Conservation (phyloP, 495 filamentous ascomycete species). For the Penicillium lagena region DNA sequence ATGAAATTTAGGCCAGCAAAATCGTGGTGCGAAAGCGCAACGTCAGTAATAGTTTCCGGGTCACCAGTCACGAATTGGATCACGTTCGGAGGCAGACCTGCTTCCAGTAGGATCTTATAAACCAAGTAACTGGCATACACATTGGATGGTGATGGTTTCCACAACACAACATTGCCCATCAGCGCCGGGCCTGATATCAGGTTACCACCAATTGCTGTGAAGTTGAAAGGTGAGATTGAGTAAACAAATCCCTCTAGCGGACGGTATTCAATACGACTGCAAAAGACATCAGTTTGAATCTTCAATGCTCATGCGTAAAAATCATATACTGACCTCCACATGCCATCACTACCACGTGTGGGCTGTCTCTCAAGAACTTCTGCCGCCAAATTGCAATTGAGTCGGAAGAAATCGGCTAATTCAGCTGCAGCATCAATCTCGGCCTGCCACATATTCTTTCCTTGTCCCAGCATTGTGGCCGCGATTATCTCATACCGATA, state of each 20-base stretch:
- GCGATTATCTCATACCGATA: conserved; percentile 94
- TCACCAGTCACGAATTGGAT: conserved; percentile 81
- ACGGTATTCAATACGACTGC: conserved; percentile 66
- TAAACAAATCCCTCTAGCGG: conserved; percentile 86
- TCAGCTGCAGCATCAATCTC: conserved; percentile 95
- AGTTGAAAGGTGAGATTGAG: conserved; percentile 82
- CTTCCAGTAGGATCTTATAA: conserved; percentile 82
- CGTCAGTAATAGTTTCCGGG: conserved; percentile 64
- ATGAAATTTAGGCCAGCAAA: conserved; percentile 78
- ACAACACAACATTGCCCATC: conserved; percentile 81
- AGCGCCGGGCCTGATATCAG: conserved; percentile 66
- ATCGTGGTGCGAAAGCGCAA: conserved; percentile 59
- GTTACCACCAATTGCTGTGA: conserved; percentile 80
- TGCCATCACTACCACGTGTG: conserved; percentile 44
- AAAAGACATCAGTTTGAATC: not conserved
- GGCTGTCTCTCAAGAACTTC: conserved; percentile 72
- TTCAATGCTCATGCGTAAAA: not conserved
- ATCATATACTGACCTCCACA: conserved; percentile 56
- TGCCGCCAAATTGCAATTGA: conserved; percentile 72
- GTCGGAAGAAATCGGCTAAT: conserved; percentile 80
- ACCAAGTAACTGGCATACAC: conserved; percentile 69
- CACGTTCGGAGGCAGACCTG: conserved; percentile 71
- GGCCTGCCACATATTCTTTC: conserved; percentile 96
- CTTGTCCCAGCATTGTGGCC: conserved; percentile 90
- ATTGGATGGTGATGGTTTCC: conserved; percentile 79